Conservation (phyloP, 23 red algal genomes). For the Gracilariopsis chorda region DNA sequence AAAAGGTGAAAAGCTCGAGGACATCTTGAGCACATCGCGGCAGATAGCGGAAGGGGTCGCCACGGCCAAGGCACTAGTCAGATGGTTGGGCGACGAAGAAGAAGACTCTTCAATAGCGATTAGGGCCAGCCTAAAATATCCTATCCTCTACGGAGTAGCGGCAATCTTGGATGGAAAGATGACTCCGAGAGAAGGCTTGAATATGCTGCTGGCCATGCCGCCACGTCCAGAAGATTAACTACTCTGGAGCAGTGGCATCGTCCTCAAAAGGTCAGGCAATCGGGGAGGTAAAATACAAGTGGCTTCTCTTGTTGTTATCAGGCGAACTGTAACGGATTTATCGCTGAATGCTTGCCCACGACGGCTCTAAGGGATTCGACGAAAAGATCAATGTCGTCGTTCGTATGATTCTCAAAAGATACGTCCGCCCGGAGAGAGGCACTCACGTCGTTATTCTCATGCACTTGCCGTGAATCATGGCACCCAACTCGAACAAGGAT, state of each 20-base stretch:
- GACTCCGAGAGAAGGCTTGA: constrained; percentile 78
- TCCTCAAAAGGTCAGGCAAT: not conserved
- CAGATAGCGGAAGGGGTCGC: constrained; percentile 82
- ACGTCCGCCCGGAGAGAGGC: constrained; percentile 1
- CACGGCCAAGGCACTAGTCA: constrained; percentile 85
- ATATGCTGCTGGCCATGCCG: constrained; percentile 92
- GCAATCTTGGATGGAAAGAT: constrained; percentile 86
- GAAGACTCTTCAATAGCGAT: constrained; percentile 49
- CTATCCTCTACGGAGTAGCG: constrained; percentile 84
- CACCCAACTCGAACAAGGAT: not conserved
- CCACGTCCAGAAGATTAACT: constrained; percentile 82
- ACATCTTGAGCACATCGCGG: constrained; percentile 76
- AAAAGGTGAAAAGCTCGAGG: constrained; percentile 79
- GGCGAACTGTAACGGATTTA: not conserved
- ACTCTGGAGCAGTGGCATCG: not conserved
- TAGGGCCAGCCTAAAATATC: constrained; percentile 75
- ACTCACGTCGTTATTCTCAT: not conserved
- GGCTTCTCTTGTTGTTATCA: not conserved
- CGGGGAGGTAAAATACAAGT: not conserved
- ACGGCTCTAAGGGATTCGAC: not conserved
- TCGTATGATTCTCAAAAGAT: not conserved
- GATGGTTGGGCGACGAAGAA: constrained; percentile 62
- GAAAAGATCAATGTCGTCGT: not conserved
- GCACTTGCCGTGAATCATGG: not conserved
- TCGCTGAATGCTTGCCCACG: not conserved